These are phyloP conservation scores for Leptodermis oblonga DNA, from an alignment of 257 asterid genomes.

Conservation along the genomic window DNA sequence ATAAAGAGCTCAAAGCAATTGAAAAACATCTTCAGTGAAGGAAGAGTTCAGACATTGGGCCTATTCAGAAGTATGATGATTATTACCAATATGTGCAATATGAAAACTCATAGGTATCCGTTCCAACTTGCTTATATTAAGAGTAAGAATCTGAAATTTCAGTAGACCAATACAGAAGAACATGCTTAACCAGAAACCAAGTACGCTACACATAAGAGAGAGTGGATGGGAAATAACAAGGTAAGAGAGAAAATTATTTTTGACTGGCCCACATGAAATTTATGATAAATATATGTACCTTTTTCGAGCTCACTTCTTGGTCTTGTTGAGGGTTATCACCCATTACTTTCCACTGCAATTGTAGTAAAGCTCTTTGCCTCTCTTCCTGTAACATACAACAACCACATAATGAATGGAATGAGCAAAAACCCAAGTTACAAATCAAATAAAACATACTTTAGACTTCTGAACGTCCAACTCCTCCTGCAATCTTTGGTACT, in stretches of 20 bases:
- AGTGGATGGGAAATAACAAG: not conserved
- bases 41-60: not conserved
- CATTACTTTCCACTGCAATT: slow-evolving; percentile 98
- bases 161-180: not conserved
- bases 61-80: not conserved
- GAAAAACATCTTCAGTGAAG: not conserved
- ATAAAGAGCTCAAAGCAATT: not conserved
- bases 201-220: not conserved
- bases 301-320: slow-evolving; percentile 92
- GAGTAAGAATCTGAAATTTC: not conserved
- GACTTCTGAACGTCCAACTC: slow-evolving; percentile 78
- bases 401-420: slow-evolving; percentile 18
- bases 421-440: slow-evolving; percentile 7
- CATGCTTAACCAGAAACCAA: not conserved
- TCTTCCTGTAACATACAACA: slow-evolving; percentile 64
- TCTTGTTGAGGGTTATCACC: slow-evolving; percentile 73
- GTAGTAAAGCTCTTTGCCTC: slow-evolving; percentile 79
- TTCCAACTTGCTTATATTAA: not conserved
- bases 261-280: not conserved
- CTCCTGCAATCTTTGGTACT: slow-evolving; percentile 72
- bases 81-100: not conserved
- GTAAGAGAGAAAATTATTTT: not conserved
- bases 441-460: slow-evolving; percentile 48
- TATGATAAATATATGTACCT: slow-evolving; percentile 38
- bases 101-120: not conserved